A percentile compares a stretch with the other conserved stretches of the same genome.
phyloP scores from a whole-genome alignment of 768 basidiomycete genomes.

The Phlebiopsis flavidoalba region DNA sequence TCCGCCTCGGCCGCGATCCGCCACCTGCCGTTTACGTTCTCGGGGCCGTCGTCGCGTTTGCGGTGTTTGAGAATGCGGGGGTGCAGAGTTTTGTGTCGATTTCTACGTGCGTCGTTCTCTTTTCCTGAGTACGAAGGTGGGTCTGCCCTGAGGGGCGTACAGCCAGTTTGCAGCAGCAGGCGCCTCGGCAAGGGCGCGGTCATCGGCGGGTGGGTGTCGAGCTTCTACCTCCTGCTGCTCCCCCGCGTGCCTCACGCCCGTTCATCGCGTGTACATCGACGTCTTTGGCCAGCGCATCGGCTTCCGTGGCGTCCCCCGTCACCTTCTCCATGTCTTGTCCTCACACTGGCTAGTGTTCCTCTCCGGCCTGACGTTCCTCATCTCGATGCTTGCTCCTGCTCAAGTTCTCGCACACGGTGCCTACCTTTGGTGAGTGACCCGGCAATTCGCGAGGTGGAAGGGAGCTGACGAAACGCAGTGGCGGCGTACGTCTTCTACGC shows the following conservation, averaged over 20 bases:
- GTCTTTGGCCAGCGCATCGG: slow-evolving; percentile 33
- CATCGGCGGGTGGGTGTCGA: slow-evolving; percentile 40
- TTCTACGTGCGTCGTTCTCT: slow-evolving; percentile 30
- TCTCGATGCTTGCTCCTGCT: slow-evolving; percentile 38
- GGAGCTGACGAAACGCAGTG: slow-evolving; percentile 19
- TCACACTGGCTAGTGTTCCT: slow-evolving; percentile 27
- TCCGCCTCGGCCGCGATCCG: slow-evolving; percentile 29
- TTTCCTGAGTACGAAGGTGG: neutral
- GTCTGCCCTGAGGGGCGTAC: neutral
- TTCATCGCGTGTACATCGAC: slow-evolving; percentile 37
- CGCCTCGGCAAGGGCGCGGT: slow-evolving; percentile 37
- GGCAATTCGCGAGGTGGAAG: too few relatives aligned
- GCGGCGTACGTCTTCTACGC: slow-evolving; percentile 40
- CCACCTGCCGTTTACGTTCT: slow-evolving; percentile 34
- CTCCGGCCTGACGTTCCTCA: slow-evolving; percentile 34
- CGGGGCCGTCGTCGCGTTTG: slow-evolving; percentile 37
- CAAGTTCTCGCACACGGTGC: slow-evolving; percentile 33
- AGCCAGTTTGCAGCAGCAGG: slow-evolving; percentile 40
- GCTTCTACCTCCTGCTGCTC: slow-evolving; percentile 37
- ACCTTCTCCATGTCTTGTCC: neutral
- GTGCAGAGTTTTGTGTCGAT: slow-evolving; percentile 40
- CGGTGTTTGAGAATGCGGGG: slow-evolving; percentile 38
- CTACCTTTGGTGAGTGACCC: slow-evolving; percentile 29
- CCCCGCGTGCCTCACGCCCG: slow-evolving; percentile 34
- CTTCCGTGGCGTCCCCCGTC: slow-evolving; percentile 26